phyloP scores from a whole-genome alignment of 148 eudicot species.

The Mesembryanthemum crystallinum region DNA sequence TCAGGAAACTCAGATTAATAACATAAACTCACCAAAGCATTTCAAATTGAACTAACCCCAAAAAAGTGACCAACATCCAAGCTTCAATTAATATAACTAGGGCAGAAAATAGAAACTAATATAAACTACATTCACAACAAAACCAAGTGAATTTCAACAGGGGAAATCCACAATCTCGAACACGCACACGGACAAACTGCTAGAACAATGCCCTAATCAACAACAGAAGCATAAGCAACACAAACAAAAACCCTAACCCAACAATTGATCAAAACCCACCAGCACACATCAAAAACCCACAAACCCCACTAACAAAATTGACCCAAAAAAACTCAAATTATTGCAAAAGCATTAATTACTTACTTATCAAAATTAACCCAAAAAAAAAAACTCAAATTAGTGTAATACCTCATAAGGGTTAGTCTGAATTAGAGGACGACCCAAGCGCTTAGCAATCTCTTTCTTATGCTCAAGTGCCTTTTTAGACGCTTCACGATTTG shows the following conservation, averaged over 20 bases:
- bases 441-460: conserved; percentile 78
- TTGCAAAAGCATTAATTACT: background rate
- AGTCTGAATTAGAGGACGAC: conserved; percentile 75
- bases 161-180: background rate
- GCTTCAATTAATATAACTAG: background rate
- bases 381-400: background rate
- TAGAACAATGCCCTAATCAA: background rate
- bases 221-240: background rate
- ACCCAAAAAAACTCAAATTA: conserved; percentile 7
- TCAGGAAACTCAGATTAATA: background rate
- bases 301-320: background rate
- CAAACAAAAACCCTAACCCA: conserved; percentile 7
- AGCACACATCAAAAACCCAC: background rate
- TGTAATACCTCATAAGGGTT: conserved; percentile 69
- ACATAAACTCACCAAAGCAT: background rate
- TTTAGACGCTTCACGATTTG: conserved; percentile 83
- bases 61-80: background rate
- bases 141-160: background rate
- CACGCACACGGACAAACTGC: background rate
- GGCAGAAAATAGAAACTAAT: background rate
- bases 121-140: background rate
- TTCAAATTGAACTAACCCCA: background rate
- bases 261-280: background rate
- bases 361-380: background rate
- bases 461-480: conserved; percentile 80